Evolutionary conservation across 495 filamentous ascomycete species (phyloP).

Genomic region (Clavariopsis aquatica): DNA sequence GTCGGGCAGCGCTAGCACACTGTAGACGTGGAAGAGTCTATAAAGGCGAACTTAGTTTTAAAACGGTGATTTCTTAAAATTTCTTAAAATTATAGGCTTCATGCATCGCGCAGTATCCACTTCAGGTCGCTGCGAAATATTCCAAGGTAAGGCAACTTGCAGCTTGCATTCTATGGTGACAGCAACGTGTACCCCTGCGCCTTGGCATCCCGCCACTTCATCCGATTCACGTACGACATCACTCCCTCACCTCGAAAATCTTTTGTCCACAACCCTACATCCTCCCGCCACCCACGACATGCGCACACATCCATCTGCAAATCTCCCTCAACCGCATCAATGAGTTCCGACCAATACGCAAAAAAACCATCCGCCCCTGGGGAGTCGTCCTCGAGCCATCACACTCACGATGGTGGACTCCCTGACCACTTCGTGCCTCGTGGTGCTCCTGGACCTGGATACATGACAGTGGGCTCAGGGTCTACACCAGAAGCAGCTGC

Average conservation of each 20-base stretch:
- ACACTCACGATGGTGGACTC: slow-evolving; percentile 14
- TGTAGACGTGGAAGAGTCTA: background rate
- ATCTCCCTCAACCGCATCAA: slow-evolving; percentile 41
- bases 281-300: slow-evolving; percentile 22
- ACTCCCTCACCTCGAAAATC: slow-evolving; percentile 4
- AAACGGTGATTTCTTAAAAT: background rate
- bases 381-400: slow-evolving; percentile 29
- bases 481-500: slow-evolving; percentile 73
- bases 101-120: background rate
- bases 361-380: slow-evolving; percentile 47
- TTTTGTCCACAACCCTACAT: background rate
- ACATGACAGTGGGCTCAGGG: slow-evolving; percentile 86
- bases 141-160: background rate
- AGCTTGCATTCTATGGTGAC: background rate
- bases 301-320: slow-evolving; percentile 8
- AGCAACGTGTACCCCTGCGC: too few relatives aligned
- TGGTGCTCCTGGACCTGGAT: slow-evolving; percentile 54
- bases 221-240: slow-evolving; percentile 27
- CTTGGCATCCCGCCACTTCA: slow-evolving; percentile 17
- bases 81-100: background rate
- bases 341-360: slow-evolving; percentile 71
- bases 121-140: background rate
- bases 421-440: slow-evolving; percentile 23
- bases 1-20: background rate
- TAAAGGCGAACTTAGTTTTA: background rate